Base-by-base conservation (phyloP, 1,139 yeast species). In the Insectozyma bohioensis region DNA sequence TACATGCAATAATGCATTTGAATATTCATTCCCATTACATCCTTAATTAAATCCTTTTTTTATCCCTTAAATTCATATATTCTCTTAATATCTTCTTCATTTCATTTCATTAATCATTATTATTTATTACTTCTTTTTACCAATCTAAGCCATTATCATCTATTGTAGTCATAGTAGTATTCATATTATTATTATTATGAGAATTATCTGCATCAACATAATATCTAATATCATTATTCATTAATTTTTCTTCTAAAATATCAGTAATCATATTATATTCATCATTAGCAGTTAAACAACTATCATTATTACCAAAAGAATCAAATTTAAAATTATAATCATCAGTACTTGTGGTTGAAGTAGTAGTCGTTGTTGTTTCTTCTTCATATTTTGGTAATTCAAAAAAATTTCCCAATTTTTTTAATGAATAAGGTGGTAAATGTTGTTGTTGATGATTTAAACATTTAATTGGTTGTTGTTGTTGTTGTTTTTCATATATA, bases 231-330 rank as follows among this genome's bases (percentile, higher is more conserved):
- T 63, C 67, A 41, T 63, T 63, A 42, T 54, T 59, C 40, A 63
- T 51, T 39, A 67, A 52, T 41, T 63, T 64, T 38, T 67, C 72
- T 43, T 64, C 71, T 36, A 66, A 52, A 34, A 65, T 61, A 43
- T 67, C 72, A 25, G 65, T 64, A 28, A 66, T 58, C 56, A 57
- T 56, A 42, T 65, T 63, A 45, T 66, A 67, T 40, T 63, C 63
- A 42, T 67, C 73, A 38, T 61, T 65, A 45, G 41, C 39, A 46
- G 20, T 31, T 16, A 17, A 40, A 34, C 25, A 17, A 3, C 18
- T 26, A 15, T 28, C 28, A 14, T 12, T 20, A 16, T 31, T 35
- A 30, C 30, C 27, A 18, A 33, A 46, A 23, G 36, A 31, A 30
- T 42, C 36, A 37, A 46, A 43, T 28, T 37, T 42, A 11, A 41